Percentiles rank a stretch among this genome's conserved stretches.
Conservation (phyloP, 306 rosid genomes). For the Arachis stenosperma region DNA sequence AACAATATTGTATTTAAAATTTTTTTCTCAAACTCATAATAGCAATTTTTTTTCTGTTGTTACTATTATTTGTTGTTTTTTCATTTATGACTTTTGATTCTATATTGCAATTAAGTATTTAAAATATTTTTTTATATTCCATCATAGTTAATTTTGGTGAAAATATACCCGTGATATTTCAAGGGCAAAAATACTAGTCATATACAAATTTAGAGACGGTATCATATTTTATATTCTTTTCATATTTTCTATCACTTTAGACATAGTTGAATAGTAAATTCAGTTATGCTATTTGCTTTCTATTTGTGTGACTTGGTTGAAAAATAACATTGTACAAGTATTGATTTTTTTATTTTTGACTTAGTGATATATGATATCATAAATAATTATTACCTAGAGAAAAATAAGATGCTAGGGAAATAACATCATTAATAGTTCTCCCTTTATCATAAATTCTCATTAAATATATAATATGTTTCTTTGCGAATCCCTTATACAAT, state of each 20-base stretch:
- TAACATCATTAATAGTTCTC: not conserved
- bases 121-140: too few relatives aligned
- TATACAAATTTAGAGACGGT: not conserved
- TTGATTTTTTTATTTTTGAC: not conserved
- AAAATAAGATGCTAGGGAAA: not conserved
- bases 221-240: constrained; percentile 1
- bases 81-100: too few relatives aligned
- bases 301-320: not conserved
- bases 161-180: too few relatives aligned
- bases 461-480: not conserved
- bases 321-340: not conserved
- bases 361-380: not conserved
- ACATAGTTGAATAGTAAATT: not conserved
- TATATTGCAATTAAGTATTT: too few relatives aligned
- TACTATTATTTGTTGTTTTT: too few relatives aligned
- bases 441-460: not conserved
- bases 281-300: not conserved
- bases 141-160: too few relatives aligned
- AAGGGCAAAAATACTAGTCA: too few relatives aligned
- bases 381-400: not conserved
- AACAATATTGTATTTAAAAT: too few relatives aligned
- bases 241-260: not conserved
- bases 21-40: too few relatives aligned
- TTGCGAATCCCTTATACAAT: not conserved
- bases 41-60: too few relatives aligned